These are phyloP conservation scores for Metschnikowia baotianmanensis DNA, from an alignment of 805 yeast genomes.

Conservation along the genomic window DNA sequence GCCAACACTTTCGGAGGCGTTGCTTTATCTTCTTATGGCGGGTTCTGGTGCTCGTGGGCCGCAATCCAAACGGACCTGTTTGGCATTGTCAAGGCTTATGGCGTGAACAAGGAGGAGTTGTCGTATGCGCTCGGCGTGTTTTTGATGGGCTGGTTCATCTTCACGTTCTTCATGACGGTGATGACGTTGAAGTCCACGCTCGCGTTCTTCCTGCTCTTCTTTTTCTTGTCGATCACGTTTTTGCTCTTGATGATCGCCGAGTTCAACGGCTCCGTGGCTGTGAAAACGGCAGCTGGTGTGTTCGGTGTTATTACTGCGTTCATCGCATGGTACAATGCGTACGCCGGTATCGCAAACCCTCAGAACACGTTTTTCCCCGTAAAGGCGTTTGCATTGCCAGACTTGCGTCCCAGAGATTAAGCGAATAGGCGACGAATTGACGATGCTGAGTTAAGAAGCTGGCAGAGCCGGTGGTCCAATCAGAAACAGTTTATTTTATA, in stretches of 20 bases:
- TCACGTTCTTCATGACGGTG: constrained; percentile 41
- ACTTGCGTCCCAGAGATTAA: constrained; percentile 21
- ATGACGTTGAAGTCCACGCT: constrained; percentile 43
- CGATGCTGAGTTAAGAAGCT: too few relatives aligned
- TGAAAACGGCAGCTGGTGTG: constrained; percentile 42
- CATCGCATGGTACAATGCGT: constrained; percentile 46
- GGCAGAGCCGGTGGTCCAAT: too few relatives aligned
- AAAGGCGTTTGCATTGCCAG: constrained; percentile 53
- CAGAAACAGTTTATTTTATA: too few relatives aligned
- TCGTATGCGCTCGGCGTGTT: constrained; percentile 38
- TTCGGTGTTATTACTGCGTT: constrained; percentile 43
- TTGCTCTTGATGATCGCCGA: constrained; percentile 41
- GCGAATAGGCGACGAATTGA: too few relatives aligned
- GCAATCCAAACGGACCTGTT: constrained; percentile 47
- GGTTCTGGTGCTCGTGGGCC: constrained; percentile 76
- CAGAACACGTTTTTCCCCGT: constrained; percentile 61
- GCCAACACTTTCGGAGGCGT: constrained; percentile 78
- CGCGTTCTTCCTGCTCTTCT: constrained; percentile 41
- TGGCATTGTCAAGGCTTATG: constrained; percentile 38
- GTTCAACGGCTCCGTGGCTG: constrained; percentile 26
- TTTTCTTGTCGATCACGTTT: constrained; percentile 41
- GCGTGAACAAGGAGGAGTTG: constrained; percentile 23
- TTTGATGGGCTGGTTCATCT: constrained; percentile 43
- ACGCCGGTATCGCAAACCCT: constrained; percentile 50
- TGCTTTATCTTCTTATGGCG: constrained; percentile 60